Evolutionary conservation across 2,329 filamentous ascomycete genomes (phyloP), one percentile per base, ranked within the genome.

Genomic region (Aureobasidium sp.): DNA sequence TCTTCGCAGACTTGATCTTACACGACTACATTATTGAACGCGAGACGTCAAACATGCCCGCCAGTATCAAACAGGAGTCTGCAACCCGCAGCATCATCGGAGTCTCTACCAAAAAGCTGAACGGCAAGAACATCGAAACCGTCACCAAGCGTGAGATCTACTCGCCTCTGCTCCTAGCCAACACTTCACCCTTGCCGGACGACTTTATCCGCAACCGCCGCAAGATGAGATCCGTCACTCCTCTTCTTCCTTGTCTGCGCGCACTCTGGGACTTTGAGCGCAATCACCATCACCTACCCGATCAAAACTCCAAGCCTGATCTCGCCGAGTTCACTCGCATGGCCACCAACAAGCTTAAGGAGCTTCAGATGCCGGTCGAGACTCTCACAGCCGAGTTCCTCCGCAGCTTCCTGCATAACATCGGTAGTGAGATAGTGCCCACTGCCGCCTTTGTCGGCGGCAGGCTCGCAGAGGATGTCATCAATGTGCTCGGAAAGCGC

Each of bases 91-190:
- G 83, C 66, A 81, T 97, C 61, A 75, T 92, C 33, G 80, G 83
- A 65, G 84, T 91, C 11, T 84, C 85, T 53, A 87, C 84, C 15
- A 89, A 83, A 69, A 79, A 87, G 67, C 83, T 84, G 61, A 80
- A 73, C 49, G 77, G 79, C 50, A 93, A 90, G 74, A 79, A 80
- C 29, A 83, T 89, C 57, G 94, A 99, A 72, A 81, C 90, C 65
- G 91, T 99, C 62, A 94, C 88, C 57, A 97, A 97, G 78, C 84
- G 88, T 64, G 94, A 99, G 71, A 78, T 87, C 1, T 99, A 96
- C 78, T 90, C 89, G 3, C 92, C 92, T 0, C 87, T 95, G 74
- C 81, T 90, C 64, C 83, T 95, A n/a, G 89, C 89, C 62, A 93
- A 95, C 70, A 84, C 85, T 10, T 90, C 90, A 9, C 81, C 82